A percentile compares a stretch with the other conserved stretches of the same genome.
Conservation (phyloP, 768 basidiomycete genomes). For the Cystobasidium ongulense region DNA sequence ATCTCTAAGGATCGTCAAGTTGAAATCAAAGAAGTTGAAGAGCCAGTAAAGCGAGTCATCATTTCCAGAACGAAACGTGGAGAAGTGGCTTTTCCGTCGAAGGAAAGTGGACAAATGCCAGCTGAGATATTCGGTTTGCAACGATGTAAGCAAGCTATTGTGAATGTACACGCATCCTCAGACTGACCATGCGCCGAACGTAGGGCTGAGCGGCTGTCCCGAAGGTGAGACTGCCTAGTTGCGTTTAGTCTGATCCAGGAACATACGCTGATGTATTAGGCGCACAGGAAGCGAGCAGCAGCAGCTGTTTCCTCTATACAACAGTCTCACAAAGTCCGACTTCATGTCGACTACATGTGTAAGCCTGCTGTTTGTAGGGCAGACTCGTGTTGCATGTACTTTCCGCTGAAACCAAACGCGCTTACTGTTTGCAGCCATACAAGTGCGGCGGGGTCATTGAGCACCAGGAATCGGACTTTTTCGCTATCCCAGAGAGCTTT, state of each 20-base stretch:
- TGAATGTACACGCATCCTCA: not conserved
- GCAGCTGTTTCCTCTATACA: conserved; percentile 24
- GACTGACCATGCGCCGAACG: not conserved
- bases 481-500: conserved; percentile 1
- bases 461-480: conserved; percentile 19
- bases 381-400: not conserved
- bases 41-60: not conserved
- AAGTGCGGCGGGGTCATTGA: not conserved
- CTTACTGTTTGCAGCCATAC: conserved; percentile 21
- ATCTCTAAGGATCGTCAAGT: conserved; percentile 16
- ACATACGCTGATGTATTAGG: too few relatives aligned
- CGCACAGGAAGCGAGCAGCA: conserved; percentile 30
- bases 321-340: not conserved
- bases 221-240: conserved; percentile 9
- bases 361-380: not conserved
- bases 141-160: not conserved
- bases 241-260: too few relatives aligned
- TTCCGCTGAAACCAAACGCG: too few relatives aligned
- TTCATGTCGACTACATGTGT: conserved; percentile 16
- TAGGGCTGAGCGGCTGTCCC: conserved; percentile 28
- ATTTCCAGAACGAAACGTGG: not conserved
- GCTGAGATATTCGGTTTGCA: conserved; percentile 25
- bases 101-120: not conserved
- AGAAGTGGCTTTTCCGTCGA: not conserved
- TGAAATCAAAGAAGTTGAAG: conserved; percentile 21